These are phyloP conservation scores for Amorphotheca resinae DNA, from an alignment of 495 filamentous ascomycete species.

Conservation along the genomic window DNA sequence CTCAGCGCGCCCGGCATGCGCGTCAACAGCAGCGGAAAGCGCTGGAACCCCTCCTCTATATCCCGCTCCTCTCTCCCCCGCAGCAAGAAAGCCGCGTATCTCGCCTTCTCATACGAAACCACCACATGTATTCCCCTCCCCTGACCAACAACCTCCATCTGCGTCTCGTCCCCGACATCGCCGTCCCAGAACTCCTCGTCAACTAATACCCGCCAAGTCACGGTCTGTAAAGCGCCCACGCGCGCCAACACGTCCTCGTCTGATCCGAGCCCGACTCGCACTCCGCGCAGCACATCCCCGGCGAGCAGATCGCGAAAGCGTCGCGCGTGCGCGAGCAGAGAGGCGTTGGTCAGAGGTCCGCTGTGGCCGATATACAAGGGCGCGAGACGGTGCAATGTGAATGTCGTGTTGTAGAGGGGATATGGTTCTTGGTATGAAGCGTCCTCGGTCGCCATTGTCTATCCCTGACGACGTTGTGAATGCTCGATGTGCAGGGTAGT, in stretches of 20 bases:
- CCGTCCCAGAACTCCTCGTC: conserved; percentile 16
- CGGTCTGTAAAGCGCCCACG: conserved; percentile 33
- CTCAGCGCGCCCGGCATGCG: conserved; percentile 38
- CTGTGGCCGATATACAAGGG: conserved; percentile 34
- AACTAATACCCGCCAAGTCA: conserved; percentile 34
- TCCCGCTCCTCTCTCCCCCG: conserved; percentile 1
- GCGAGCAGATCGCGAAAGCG: conserved; percentile 40
- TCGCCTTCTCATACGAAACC: conserved; percentile 33
- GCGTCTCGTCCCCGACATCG: conserved; percentile 5
- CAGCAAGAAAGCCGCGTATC: conserved; percentile 34
- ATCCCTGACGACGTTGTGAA: no score
- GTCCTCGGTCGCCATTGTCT: background rate
- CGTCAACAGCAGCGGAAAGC: conserved; percentile 40
- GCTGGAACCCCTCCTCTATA: conserved; percentile 24
- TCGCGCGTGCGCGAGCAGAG: conserved; percentile 34
- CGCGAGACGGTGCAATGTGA: conserved; percentile 42
- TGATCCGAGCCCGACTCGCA: conserved; percentile 24
- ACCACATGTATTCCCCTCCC: background rate
- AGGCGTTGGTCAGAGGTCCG: conserved; percentile 20
- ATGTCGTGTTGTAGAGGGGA: conserved; percentile 42
- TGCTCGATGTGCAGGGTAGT: no score
- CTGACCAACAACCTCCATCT: background rate
- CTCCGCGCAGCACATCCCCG: conserved; percentile 35
- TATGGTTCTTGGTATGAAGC: conserved; percentile 6
- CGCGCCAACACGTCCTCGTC: conserved; percentile 29